A percentile compares a stretch with the other conserved stretches of the same genome.
Conservation (phyloP, 306 rosid species). For the Begonia fuchsioides region DNA sequence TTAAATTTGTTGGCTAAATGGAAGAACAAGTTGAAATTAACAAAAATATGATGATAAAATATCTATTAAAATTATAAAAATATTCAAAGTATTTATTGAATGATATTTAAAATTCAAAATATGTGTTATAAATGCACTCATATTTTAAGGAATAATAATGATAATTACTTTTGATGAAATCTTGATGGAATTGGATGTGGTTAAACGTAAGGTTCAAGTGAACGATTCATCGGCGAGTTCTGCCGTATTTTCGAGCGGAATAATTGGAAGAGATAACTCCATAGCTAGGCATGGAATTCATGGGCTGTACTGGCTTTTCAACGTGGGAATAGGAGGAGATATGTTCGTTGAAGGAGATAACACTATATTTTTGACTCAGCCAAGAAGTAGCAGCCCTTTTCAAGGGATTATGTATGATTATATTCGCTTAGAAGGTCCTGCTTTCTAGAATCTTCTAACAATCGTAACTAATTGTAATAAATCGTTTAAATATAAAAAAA, state of each 20-base stretch:
- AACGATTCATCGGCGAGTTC: constrained; percentile 42
- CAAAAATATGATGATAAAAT: too few relatives aligned
- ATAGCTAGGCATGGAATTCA: constrained; percentile 92
- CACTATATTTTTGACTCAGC: constrained; percentile 49
- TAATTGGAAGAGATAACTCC: constrained; percentile 80
- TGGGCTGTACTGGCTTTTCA: constrained; percentile 68
- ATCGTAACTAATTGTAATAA: too few relatives aligned
- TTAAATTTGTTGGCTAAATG: too few relatives aligned
- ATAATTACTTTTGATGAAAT: too few relatives aligned
- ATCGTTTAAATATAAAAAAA: too few relatives aligned
- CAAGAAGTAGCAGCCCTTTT: constrained; percentile 57
- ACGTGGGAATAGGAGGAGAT: constrained; percentile 22
- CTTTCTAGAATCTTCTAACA: neutral
- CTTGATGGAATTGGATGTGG: neutral
- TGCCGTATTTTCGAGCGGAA: constrained; percentile 68
- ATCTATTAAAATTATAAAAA: too few relatives aligned
- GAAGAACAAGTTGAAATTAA: too few relatives aligned
- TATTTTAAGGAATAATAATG: too few relatives aligned
- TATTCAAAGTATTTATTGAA: too few relatives aligned
- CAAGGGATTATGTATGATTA: constrained; percentile 80
- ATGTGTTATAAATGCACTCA: too few relatives aligned
- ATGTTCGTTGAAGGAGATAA: constrained; percentile 61
- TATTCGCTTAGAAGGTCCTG: constrained; percentile 79
- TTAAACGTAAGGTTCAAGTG: constrained; percentile 45
- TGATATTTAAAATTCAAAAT: too few relatives aligned